Evolutionary conservation across 202 grass and related monocot species (phyloP).

Genomic region (Miscanthus sacchariflorus): DNA sequence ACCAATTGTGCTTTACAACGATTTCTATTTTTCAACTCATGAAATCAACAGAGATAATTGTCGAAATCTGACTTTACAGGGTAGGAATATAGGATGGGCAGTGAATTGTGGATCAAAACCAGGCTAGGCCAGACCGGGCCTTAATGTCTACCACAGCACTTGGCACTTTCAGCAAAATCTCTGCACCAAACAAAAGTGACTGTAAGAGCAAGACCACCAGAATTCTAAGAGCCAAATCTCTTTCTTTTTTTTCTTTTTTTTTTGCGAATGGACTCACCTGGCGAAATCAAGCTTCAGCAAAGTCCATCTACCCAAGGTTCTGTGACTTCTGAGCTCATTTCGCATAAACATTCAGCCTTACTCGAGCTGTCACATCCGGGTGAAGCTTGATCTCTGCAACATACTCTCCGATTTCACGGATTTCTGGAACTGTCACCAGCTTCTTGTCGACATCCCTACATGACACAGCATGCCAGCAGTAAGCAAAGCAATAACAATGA

Average conservation of each 20-base stretch:
- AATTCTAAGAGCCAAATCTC: slow-evolving; percentile 9
- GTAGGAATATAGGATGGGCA: background rate
- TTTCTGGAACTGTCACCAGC: slow-evolving; percentile 81
- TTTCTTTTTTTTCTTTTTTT: no score
- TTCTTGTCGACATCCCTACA: slow-evolving; percentile 80
- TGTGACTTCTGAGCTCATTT: slow-evolving; percentile 48
- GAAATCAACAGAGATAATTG: slow-evolving; percentile 23
- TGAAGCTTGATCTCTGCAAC: slow-evolving; percentile 91
- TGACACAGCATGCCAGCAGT: background rate
- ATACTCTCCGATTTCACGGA: slow-evolving; percentile 88
- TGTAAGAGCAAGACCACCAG: background rate
- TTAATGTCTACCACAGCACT: background rate
- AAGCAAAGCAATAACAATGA: slow-evolving; percentile 27
- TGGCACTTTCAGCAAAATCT: slow-evolving; percentile 36
- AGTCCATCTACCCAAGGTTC: background rate
- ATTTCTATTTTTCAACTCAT: background rate
- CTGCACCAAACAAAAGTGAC: slow-evolving; percentile 17
- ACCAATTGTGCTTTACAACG: slow-evolving; percentile 13
- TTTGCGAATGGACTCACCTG: background rate
- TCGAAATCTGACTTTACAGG: slow-evolving; percentile 34
- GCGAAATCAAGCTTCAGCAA: background rate
- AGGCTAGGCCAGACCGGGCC: background rate
- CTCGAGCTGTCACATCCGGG: slow-evolving; percentile 78
- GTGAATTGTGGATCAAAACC: slow-evolving; percentile 9
- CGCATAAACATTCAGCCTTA: slow-evolving; percentile 74